These are phyloP conservation scores for Fusarium anthophilum DNA, from an alignment of 2,329 filamentous ascomycete genomes.

Conservation along the genomic window DNA sequence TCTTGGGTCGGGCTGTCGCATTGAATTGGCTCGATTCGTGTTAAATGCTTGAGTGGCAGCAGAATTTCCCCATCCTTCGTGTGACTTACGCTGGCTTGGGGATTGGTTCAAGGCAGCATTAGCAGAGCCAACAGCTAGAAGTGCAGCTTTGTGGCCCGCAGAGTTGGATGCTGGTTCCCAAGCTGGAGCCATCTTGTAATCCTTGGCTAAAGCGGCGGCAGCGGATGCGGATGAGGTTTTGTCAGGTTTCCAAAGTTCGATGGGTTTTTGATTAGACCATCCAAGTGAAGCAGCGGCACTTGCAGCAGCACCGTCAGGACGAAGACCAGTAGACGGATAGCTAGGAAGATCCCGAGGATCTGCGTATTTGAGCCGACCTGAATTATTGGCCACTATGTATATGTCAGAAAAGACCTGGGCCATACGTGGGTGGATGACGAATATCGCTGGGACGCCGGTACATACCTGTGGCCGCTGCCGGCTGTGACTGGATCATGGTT, in stretches of 20 bases:
- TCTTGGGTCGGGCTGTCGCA: conserved; percentile 30
- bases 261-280: conserved; percentile 73
- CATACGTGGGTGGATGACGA: conserved; percentile 17
- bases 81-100: conserved; percentile 33
- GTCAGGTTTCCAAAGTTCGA: conserved; percentile 73
- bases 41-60: conserved; percentile 74
- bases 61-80: conserved; percentile 67
- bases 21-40: conserved; percentile 47
- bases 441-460: conserved; percentile 15
- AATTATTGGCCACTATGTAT: conserved; percentile 41
- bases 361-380: conserved; percentile 72
- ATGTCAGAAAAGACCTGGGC: conserved; percentile 20
- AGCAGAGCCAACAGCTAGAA: conserved; percentile 65
- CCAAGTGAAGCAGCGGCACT: conserved; percentile 79
- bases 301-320: conserved; percentile 67
- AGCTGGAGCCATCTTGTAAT: conserved; percentile 56
- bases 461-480: conserved; percentile 38
- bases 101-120: conserved; percentile 43
- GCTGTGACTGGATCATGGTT: conserved; percentile 42
- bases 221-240: conserved; percentile 61
- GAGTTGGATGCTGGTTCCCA: conserved; percentile 72
- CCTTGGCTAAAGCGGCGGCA: conserved; percentile 54
- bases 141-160: conserved; percentile 78
- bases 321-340: conserved; percentile 74
- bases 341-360: conserved; percentile 77